phyloP scores from a whole-genome alignment of 1,284 basidiomycete genomes.

The Leccinum pachyderme region DNA sequence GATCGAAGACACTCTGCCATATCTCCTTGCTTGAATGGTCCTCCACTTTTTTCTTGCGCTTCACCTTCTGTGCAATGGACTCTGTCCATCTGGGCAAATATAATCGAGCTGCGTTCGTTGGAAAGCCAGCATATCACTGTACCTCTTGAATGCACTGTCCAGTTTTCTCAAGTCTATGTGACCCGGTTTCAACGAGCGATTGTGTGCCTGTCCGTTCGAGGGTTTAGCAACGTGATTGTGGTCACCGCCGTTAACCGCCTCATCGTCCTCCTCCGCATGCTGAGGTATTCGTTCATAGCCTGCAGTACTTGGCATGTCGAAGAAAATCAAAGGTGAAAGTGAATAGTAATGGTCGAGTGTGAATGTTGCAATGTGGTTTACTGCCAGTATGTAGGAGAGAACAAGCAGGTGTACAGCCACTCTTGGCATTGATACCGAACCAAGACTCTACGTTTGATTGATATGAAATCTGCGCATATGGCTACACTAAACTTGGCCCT shows the following conservation, averaged over 20 bases:
- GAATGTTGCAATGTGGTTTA: constrained; percentile 15
- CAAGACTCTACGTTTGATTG: background rate
- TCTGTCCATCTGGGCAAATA: constrained; percentile 67
- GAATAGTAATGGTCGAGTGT: constrained; percentile 2
- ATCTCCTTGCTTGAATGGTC: constrained; percentile 68
- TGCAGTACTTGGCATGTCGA: constrained; percentile 46
- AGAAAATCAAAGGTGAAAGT: constrained; percentile 2
- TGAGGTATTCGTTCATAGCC: constrained; percentile 71
- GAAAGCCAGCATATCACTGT: background rate
- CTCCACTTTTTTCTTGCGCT: constrained; percentile 74
- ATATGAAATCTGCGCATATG: no score
- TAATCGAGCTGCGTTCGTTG: constrained; percentile 3
- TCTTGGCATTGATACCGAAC: background rate
- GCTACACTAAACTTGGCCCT: background rate
- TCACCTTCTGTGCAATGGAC: constrained; percentile 78
- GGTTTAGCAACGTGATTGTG: constrained; percentile 32
- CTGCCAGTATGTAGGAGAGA: constrained; percentile 20
- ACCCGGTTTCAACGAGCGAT: constrained; percentile 52
- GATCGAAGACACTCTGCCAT: constrained; percentile 77
- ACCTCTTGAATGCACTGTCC: constrained; percentile 81
- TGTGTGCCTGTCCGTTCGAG: constrained; percentile 39
- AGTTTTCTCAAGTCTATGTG: constrained; percentile 75
- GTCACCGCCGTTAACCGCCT: constrained; percentile 43
- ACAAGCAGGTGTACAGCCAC: background rate
- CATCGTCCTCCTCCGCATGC: constrained; percentile 56